These are phyloP conservation scores for Curvularia spicifera DNA, from an alignment of 2,329 filamentous ascomycete species.

Conservation along the genomic window DNA sequence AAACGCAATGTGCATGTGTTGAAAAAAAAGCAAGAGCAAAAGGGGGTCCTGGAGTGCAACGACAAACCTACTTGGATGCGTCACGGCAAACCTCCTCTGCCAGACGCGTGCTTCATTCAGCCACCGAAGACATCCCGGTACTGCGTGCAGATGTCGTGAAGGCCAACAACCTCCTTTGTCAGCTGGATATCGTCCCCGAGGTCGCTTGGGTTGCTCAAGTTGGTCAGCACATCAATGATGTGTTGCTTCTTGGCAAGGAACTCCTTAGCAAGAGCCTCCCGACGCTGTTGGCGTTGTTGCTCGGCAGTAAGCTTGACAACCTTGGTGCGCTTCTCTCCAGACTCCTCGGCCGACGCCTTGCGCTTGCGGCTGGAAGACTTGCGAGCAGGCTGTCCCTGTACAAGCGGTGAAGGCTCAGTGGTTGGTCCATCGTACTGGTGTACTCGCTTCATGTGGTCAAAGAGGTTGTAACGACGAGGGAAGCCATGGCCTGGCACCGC, in stretches of 20 bases:
- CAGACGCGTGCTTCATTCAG: slow-evolving; percentile 34
- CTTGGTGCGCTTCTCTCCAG: slow-evolving; percentile 45
- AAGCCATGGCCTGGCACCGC: slow-evolving; percentile 84
- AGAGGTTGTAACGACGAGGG: slow-evolving; percentile 91
- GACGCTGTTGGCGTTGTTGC: slow-evolving; percentile 44
- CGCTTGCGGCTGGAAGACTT: slow-evolving; percentile 44
- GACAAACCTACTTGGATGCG: slow-evolving; percentile 40
- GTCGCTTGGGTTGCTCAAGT: slow-evolving; percentile 44
- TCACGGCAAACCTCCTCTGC: slow-evolving; percentile 30
- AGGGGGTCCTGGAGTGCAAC: slow-evolving; percentile 22
- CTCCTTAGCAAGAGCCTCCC: slow-evolving; percentile 38
- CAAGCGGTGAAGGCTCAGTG: slow-evolving; percentile 42
- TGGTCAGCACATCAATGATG: slow-evolving; percentile 43
- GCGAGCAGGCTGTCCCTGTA: slow-evolving; percentile 33
- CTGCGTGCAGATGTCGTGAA: slow-evolving; percentile 45
- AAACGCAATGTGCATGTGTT: slow-evolving; percentile 30
- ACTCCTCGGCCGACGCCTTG: slow-evolving; percentile 42
- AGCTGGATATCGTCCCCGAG: slow-evolving; percentile 44
- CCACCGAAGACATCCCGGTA: slow-evolving; percentile 43
- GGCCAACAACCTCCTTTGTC: slow-evolving; percentile 42
- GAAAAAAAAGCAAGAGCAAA: slow-evolving; percentile 26
- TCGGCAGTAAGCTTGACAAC: slow-evolving; percentile 40
- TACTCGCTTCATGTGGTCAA: slow-evolving; percentile 96
- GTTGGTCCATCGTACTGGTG: slow-evolving; percentile 65
- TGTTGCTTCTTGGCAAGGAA: slow-evolving; percentile 46